phyloP scores from a whole-genome alignment of 2,329 filamentous ascomycete genomes.

The Aspergillus ibericus region DNA sequence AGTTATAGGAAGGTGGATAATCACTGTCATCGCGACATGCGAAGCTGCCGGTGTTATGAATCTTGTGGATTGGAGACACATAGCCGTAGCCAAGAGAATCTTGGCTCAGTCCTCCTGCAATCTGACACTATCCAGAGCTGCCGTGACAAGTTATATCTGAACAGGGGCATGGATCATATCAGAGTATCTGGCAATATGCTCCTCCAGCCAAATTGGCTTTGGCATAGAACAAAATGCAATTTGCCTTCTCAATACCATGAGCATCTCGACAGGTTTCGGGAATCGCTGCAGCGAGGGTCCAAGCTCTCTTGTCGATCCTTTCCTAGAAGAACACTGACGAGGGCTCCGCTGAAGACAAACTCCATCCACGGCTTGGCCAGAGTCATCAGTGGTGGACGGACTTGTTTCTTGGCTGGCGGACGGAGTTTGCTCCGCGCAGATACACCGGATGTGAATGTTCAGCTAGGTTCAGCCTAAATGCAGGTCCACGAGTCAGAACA shows the following conservation, averaged over 20 bases:
- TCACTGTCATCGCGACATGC: no score
- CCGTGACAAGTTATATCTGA: no score
- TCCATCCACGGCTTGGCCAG: not conserved
- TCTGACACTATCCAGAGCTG: no score
- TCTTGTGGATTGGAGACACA: no score
- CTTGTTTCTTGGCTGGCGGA: conserved; percentile 3
- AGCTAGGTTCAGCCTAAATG: not conserved
- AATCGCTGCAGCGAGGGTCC: not conserved
- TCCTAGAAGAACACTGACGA: not conserved
- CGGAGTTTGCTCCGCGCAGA: not conserved
- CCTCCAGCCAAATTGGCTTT: no score
- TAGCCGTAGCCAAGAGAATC: no score
- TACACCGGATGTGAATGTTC: not conserved
- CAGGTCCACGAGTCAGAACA: not conserved
- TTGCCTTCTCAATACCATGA: not conserved
- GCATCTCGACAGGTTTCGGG: not conserved
- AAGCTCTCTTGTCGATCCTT: not conserved
- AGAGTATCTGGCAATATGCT: no score
- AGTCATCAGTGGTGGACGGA: conserved; percentile 10
- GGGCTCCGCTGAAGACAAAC: not conserved
- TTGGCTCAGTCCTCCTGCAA: no score
- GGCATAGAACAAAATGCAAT: not conserved
- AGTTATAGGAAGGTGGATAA: no score
- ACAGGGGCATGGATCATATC: no score
- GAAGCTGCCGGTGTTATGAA: no score